phyloP scores from a whole-genome alignment of 1,284 basidiomycete species.

The Cutaneotrichosporon spelunceum region DNA sequence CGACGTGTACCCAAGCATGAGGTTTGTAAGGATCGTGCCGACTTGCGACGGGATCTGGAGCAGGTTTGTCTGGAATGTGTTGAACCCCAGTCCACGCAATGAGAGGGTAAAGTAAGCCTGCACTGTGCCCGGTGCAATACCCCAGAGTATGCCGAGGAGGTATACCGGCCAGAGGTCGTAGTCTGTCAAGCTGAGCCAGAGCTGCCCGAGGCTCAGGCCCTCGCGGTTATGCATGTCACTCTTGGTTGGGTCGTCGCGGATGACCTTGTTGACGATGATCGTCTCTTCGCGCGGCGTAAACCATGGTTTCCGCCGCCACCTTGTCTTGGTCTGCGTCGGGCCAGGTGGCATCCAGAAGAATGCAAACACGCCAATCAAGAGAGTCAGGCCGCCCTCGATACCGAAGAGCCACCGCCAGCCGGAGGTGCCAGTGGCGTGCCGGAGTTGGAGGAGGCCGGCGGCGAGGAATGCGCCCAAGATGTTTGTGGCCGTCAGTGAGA shows the following conservation, averaged over 20 bases:
- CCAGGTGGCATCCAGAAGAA: conserved; percentile 45
- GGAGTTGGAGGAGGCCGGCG: conserved; percentile 43
- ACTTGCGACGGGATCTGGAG: conserved; percentile 42
- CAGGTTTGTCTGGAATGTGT: conserved; percentile 49
- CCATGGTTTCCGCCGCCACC: conserved; percentile 42
- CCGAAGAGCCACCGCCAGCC: conserved; percentile 48
- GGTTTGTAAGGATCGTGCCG: conserved; percentile 42
- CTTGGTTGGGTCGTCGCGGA: conserved; percentile 54
- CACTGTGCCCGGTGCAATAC: conserved; percentile 33
- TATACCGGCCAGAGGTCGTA: conserved; percentile 53
- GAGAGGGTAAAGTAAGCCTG: conserved; percentile 36
- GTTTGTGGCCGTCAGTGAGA: conserved; percentile 30
- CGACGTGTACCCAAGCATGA: conserved; percentile 33
- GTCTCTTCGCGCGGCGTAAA: conserved; percentile 53
- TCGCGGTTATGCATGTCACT: conserved; percentile 53
- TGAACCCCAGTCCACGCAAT: conserved; percentile 35
- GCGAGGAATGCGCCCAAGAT: conserved; percentile 43
- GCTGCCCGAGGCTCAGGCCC: conserved; percentile 33
- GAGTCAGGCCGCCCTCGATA: conserved; percentile 43
- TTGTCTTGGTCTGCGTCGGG: conserved; percentile 44
- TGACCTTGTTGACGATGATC: conserved; percentile 53
- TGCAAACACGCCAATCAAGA: conserved; percentile 42
- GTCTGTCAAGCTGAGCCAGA: conserved; percentile 42
- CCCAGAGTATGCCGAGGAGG: conserved; percentile 32
- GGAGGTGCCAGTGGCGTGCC: conserved; percentile 34